These are phyloP conservation scores for Scheffersomyces titani DNA, from an alignment of 1,139 yeast species.

Conservation along the genomic window DNA sequence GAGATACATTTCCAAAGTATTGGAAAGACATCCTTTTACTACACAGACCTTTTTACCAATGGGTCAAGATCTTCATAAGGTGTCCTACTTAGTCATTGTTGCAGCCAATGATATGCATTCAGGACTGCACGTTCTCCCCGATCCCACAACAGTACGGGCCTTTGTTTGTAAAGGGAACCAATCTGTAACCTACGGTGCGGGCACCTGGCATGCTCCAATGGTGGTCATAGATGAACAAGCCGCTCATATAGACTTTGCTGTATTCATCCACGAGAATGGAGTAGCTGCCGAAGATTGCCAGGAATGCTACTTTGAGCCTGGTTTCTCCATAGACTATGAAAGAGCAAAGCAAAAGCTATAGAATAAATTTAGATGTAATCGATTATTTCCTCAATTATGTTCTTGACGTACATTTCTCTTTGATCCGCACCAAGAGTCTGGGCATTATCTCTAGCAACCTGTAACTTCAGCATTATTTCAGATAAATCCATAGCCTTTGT, in stretches of 20 bases:
- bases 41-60: slow-evolving; percentile 90
- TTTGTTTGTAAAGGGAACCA: slow-evolving; percentile 81
- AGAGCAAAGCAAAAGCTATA: background rate
- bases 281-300: slow-evolving; percentile 79
- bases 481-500: slow-evolving; percentile 23
- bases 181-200: slow-evolving; percentile 85
- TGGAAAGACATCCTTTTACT: slow-evolving; percentile 89
- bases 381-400: slow-evolving; percentile 37
- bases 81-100: slow-evolving; percentile 77
- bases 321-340: slow-evolving; percentile 41
- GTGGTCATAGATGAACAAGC: slow-evolving; percentile 61
- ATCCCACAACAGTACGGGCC: slow-evolving; percentile 58
- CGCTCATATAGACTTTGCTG: slow-evolving; percentile 74
- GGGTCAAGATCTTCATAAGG: slow-evolving; percentile 57
- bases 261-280: slow-evolving; percentile 80
- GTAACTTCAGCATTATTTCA: slow-evolving; percentile 28
- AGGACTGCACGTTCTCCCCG: slow-evolving; percentile 53
- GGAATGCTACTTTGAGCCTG: slow-evolving; percentile 72
- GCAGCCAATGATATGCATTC: slow-evolving; percentile 54
- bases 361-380: slow-evolving; percentile 29
- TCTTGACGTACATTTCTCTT: slow-evolving; percentile 31
- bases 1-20: slow-evolving; percentile 61
- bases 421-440: slow-evolving; percentile 23
- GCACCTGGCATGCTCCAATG: slow-evolving; percentile 87
- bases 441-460: slow-evolving; percentile 31